Percentiles rank a stretch among this genome's conserved stretches.
Evolutionary conservation across 371 early-diverging fungal species (phyloP).

Genomic region (Gilbertella persicaria): DNA sequence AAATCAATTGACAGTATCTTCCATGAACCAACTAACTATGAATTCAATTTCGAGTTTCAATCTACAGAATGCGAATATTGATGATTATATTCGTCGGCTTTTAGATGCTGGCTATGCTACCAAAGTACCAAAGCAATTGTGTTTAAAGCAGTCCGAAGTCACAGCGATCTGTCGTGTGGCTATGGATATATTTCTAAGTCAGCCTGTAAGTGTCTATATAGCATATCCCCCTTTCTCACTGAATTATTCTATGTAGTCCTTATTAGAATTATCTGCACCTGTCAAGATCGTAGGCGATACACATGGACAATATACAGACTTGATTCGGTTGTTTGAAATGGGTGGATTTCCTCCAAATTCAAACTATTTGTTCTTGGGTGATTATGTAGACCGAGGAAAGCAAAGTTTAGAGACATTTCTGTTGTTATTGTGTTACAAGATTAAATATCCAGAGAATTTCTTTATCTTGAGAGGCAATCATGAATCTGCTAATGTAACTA

Average conservation of each 20-base stretch:
- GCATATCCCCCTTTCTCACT: not conserved
- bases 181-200: slow-evolving; percentile 90
- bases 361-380: slow-evolving; percentile 96
- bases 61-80: slow-evolving; percentile 53
- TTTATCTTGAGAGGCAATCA: slow-evolving; percentile 99
- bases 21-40: slow-evolving; percentile 50
- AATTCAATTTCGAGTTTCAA: slow-evolving; percentile 41
- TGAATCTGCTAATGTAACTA: slow-evolving; percentile 95
- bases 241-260: slow-evolving; percentile 45
- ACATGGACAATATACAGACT: slow-evolving; percentile 93
- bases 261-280: slow-evolving; percentile 96
- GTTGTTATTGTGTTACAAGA: slow-evolving; percentile 94
- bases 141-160: slow-evolving; percentile 85
- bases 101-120: slow-evolving; percentile 77
- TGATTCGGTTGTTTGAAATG: slow-evolving; percentile 90
- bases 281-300: slow-evolving; percentile 97
- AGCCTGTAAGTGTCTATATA: slow-evolving; percentile 63
- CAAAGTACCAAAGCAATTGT: slow-evolving; percentile 73
- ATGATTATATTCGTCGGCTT: slow-evolving; percentile 86
- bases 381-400: slow-evolving; percentile 99
- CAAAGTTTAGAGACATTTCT: slow-evolving; percentile 94
- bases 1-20: slow-evolving; percentile 48
- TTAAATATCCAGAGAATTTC: slow-evolving; percentile 97
- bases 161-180: slow-evolving; percentile 84
- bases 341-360: slow-evolving; percentile 88